A percentile compares a stretch with the other conserved stretches of the same genome.
Evolutionary conservation across 2,329 filamentous ascomycete genomes (phyloP).

Genomic region (Ascochyta koolunga): DNA sequence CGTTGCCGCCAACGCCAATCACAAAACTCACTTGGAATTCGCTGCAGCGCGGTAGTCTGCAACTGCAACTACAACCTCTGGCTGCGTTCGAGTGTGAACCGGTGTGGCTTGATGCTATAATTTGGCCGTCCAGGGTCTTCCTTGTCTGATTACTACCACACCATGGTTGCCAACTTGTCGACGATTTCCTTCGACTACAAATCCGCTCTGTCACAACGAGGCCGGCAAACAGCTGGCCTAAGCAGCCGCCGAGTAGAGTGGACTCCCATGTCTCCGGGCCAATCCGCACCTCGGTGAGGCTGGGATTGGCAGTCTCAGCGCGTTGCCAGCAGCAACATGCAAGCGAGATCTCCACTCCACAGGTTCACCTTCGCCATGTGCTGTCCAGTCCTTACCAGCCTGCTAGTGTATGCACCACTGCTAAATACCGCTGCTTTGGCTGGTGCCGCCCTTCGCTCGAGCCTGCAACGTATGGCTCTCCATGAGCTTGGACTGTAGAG

Average conservation of each 20-base stretch:
- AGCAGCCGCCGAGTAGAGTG: slow-evolving; percentile 12
- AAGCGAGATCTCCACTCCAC: slow-evolving; percentile 17
- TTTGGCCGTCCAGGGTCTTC: slow-evolving; percentile 10
- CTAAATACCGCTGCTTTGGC: slow-evolving; percentile 14
- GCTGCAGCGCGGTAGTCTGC: not conserved
- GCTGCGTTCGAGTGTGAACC: not conserved
- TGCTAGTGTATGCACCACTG: slow-evolving; percentile 28
- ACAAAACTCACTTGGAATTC: not conserved
- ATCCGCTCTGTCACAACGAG: slow-evolving; percentile 2
- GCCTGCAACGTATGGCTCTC: slow-evolving; percentile 1
- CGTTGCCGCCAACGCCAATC: slow-evolving; percentile 19
- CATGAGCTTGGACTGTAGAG: not conserved
- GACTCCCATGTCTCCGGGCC: slow-evolving; percentile 9
- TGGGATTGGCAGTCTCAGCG: slow-evolving; percentile 35
- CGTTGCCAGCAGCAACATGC: slow-evolving; percentile 31
- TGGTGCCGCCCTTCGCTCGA: slow-evolving; percentile 6
- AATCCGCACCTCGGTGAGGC: slow-evolving; percentile 31
- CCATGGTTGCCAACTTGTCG: not conserved
- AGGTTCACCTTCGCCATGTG: slow-evolving; percentile 20
- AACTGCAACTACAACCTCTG: not conserved
- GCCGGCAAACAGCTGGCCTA: slow-evolving; percentile 3
- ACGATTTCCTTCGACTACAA: not conserved
- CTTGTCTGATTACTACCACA: slow-evolving; percentile 4
- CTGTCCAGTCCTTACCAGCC: slow-evolving; percentile 25
- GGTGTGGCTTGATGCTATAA: slow-evolving; percentile 1